These are phyloP conservation scores for Voacanga thouarsii DNA, from an alignment of 257 asterid species.

Conservation along the genomic window DNA sequence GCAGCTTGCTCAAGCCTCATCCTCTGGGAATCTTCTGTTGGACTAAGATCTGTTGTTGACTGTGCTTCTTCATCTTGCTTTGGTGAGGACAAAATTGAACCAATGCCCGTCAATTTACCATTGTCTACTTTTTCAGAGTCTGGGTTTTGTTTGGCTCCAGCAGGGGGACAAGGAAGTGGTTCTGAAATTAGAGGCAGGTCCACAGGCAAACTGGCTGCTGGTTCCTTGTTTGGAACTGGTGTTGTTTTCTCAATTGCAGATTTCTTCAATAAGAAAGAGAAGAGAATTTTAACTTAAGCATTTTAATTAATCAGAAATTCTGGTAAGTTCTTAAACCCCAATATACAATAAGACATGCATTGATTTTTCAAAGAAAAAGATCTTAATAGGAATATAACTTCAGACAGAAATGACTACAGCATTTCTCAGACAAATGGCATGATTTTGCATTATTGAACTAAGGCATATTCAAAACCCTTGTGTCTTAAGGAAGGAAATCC, in stretches of 20 bases:
- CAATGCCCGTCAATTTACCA: conserved; percentile 18
- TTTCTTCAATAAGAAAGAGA: conserved; percentile 30
- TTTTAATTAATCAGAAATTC: not conserved
- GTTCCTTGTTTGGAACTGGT: conserved; percentile 33
- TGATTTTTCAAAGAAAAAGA: not conserved
- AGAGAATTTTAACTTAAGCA: not conserved
- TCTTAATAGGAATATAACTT: not conserved
- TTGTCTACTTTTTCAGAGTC: conserved; percentile 24
- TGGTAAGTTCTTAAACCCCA: not conserved
- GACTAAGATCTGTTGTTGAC: conserved; percentile 21
- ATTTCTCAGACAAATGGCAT: not conserved
- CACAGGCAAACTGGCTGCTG: conserved; percentile 27
- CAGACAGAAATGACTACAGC: not conserved
- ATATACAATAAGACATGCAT: not conserved
- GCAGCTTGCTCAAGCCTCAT: conserved; percentile 54
- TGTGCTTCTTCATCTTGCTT: conserved; percentile 28
- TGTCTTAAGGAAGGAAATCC: not conserved
- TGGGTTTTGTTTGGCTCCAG: conserved; percentile 20
- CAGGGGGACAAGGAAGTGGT: conserved; percentile 22
- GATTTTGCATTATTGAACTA: not conserved
- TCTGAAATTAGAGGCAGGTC: conserved; percentile 32
- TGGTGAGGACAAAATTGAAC: conserved; percentile 22
- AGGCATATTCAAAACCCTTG: not conserved
- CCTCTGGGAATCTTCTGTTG: conserved; percentile 27
- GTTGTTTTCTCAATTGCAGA: conserved; percentile 41